Percentiles rank a stretch among this genome's conserved stretches.
Evolutionary conservation across 768 basidiomycete genomes (phyloP).

Genomic region (Strobilomyces dryophilus): DNA sequence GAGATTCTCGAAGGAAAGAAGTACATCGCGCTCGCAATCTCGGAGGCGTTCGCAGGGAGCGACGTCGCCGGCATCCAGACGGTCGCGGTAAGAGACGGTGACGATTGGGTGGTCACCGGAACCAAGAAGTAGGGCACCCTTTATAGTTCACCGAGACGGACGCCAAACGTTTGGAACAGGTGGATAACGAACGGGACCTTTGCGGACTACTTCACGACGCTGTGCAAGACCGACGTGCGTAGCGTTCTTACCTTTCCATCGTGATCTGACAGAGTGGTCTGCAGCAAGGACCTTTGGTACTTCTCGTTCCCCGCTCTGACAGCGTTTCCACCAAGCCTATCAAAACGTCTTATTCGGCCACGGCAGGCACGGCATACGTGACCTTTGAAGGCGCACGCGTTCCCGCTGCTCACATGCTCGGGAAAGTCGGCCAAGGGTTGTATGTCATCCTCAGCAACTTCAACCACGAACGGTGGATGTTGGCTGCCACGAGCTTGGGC

Average conservation of each 20-base stretch:
- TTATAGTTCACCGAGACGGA: background rate
- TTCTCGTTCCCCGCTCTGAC: conserved; percentile 68
- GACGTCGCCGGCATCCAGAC: conserved; percentile 84
- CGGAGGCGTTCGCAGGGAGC: conserved; percentile 90
- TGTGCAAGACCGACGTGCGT: conserved; percentile 64
- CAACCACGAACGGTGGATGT: conserved; percentile 91
- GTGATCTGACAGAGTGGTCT: conserved; percentile 4
- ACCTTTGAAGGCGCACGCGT: conserved; percentile 81
- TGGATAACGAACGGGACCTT: conserved; percentile 91
- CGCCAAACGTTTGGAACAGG: conserved; percentile 34
- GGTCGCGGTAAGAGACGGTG: conserved; percentile 80
- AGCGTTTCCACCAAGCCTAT: conserved; percentile 82
- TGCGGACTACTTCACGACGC: conserved; percentile 81
- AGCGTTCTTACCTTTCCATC: background rate
- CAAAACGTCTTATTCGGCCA: conserved; percentile 89
- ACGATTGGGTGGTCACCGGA: conserved; percentile 84
- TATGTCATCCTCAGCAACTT: conserved; percentile 81
- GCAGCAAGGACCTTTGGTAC: conserved; percentile 69
- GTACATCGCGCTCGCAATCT: conserved; percentile 86
- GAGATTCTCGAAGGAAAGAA: conserved; percentile 76
- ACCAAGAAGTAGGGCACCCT: conserved; percentile 72
- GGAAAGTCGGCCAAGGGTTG: conserved; percentile 80
- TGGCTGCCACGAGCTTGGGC: conserved; percentile 62
- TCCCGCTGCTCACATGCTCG: conserved; percentile 84
- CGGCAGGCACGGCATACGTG: conserved; percentile 87